phyloP scores from a whole-genome alignment of 768 basidiomycete species.

The Heimioporus sp. region DNA sequence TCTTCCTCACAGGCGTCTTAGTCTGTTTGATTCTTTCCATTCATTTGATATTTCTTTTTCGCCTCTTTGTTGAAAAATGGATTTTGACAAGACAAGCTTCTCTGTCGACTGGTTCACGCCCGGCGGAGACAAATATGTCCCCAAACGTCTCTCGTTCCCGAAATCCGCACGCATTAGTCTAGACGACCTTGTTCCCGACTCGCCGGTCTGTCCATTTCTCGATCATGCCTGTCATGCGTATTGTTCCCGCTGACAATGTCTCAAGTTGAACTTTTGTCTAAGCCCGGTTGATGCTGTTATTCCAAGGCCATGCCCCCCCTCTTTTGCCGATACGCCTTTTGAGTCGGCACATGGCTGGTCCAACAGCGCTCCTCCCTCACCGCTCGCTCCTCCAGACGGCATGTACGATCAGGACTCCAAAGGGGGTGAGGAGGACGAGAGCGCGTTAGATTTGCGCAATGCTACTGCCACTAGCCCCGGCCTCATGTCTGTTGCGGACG shows the following conservation, averaged over 20 bases:
- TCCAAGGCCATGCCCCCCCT: slow-evolving; percentile 7
- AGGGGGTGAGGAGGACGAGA: slow-evolving; percentile 7
- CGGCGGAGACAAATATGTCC: slow-evolving; percentile 20
- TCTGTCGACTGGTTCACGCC: slow-evolving; percentile 31
- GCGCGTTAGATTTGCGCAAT: neutral
- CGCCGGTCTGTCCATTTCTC: slow-evolving; percentile 18
- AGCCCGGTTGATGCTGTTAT: slow-evolving; percentile 11
- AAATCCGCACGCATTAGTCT: slow-evolving; percentile 32
- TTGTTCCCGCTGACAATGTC: slow-evolving; percentile 7
- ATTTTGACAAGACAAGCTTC: slow-evolving; percentile 31
- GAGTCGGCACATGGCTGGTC: slow-evolving; percentile 22
- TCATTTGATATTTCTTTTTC: neutral
- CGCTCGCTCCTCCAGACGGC: neutral
- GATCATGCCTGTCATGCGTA: neutral
- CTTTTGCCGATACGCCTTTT: slow-evolving; percentile 10
- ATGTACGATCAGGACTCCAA: slow-evolving; percentile 9
- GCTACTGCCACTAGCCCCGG: neutral
- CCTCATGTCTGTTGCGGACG: slow-evolving; percentile 15
- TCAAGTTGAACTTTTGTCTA: slow-evolving; percentile 25
- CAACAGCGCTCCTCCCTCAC: slow-evolving; percentile 18
- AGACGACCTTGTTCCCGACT: slow-evolving; percentile 29
- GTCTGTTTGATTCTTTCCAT: slow-evolving; percentile 7
- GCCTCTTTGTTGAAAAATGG: slow-evolving; percentile 21
- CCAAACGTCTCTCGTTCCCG: slow-evolving; percentile 32
- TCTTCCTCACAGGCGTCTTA: slow-evolving; percentile 5